phyloP scores from a whole-genome alignment of 2,329 filamentous ascomycete species.

The Sporothrix inflata region DNA sequence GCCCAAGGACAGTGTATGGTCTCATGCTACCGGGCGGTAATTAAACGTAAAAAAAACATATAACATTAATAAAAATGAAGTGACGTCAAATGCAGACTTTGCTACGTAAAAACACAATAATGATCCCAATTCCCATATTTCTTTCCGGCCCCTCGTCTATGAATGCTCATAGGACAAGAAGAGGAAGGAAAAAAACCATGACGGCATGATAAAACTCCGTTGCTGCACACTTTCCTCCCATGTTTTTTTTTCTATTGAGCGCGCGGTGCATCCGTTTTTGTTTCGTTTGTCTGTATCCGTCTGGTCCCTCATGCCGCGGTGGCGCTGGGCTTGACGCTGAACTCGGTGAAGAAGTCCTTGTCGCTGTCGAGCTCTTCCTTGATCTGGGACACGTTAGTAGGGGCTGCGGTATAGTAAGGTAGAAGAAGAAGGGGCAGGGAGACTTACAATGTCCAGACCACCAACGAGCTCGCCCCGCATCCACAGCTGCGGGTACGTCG shows the following conservation, averaged over 20 bases:
- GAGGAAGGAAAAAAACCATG: not conserved
- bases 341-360: constrained; percentile 78
- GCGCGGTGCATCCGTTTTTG: not conserved
- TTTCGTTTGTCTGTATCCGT: not conserved
- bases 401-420: not conserved
- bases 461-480: constrained; percentile 88
- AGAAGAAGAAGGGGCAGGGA: not conserved
- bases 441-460: constrained; percentile 88
- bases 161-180: not conserved
- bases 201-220: constrained; percentile 14
- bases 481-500: constrained; percentile 95
- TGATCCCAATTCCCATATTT: constrained; percentile 1
- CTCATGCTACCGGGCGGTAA: not conserved
- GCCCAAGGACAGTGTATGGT: constrained; percentile 48
- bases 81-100: constrained; percentile 7
- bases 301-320: constrained; percentile 8
- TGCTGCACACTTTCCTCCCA: constrained; percentile 6
- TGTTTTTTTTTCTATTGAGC: not conserved
- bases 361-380: constrained; percentile 91
- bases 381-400: constrained; percentile 59
- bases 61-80: not conserved
- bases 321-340: constrained; percentile 54
- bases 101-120: constrained; percentile 1
- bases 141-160: not conserved
- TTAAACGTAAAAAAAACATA: not conserved